Evolutionary conservation across 768 basidiomycete species (phyloP), one percentile per base, ranked within the genome.

Genomic region (Russula dissimulans): DNA sequence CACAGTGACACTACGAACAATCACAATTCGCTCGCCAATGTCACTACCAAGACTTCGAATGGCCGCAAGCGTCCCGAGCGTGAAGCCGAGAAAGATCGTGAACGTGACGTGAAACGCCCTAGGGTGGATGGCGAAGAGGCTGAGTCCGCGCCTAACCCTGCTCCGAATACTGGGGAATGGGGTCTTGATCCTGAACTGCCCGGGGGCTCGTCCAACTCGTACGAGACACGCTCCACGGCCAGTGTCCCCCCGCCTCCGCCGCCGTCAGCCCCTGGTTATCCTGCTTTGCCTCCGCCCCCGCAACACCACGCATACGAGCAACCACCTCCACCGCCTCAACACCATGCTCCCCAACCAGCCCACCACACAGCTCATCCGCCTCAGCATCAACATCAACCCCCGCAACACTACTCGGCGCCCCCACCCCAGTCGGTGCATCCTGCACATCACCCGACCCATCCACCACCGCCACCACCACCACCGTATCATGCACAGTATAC

Each of bases 81-180:
- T 51, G 65, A 66, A 39, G 46, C 44, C 15, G 65, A 66, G 44
- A 65, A 63, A 62, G 64, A 63, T n/a, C 60, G 44, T 22, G 62
- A 62, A 5, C 64, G 58, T 44, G 64, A 65, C 17, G 17, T 39
- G 26, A 65, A 65, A 39, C 62, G 64, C 38, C 57, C 57, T 8
- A 48, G 64, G 44, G 62, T 65, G n/a, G 64, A 65, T 4, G 62
- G 26, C 4, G 62, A 65, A 1, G 62, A 61, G 32, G n/a, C 48
- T 41, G 56, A 57, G 6, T 43, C 62, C 34, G 44, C 57, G 10
- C 48, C 62, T 36, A 56, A 56, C 17, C 62, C 53, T 1, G 39
- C 56, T 29, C 54, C 62, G 36, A 59, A 55, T 52, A 32, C 53
- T 49, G 61, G 61, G 41, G 64, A 65, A 31, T 65, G 64, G 64